Conservation (phyloP, 2,329 filamentous ascomycete genomes). For the Pseudocercospora eumusae region DNA sequence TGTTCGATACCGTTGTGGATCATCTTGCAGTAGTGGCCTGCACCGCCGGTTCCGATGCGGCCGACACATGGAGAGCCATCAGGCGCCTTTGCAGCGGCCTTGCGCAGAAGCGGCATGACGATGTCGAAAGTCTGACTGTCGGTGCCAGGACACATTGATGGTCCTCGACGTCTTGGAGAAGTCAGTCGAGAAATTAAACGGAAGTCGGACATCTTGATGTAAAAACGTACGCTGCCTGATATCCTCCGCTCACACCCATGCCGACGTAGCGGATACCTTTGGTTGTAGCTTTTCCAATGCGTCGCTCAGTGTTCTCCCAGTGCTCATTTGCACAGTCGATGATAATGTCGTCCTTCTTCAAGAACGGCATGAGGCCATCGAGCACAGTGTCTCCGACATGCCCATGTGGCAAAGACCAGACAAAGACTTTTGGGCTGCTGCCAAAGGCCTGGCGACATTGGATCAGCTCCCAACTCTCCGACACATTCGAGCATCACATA, state of each 20-base stretch:
- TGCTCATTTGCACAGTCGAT: conserved; percentile 70
- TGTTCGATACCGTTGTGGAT: conserved; percentile 74
- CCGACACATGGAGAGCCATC: conserved; percentile 62
- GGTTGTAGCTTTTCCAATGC: conserved; percentile 57
- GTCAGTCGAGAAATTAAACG: not conserved
- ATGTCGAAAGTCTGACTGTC: conserved; percentile 58
- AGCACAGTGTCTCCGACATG: conserved; percentile 52
- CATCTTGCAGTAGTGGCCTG: conserved; percentile 75
- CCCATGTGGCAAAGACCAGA: conserved; percentile 42
- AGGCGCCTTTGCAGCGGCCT: conserved; percentile 63
- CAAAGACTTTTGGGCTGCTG: conserved; percentile 41
- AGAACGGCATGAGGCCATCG: conserved; percentile 50
- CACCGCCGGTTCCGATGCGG: conserved; percentile 61
- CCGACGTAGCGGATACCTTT: conserved; percentile 67
- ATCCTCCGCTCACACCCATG: conserved; percentile 68
- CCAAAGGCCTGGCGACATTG: conserved; percentile 5
- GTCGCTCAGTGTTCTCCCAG: conserved; percentile 63
- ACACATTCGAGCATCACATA: conserved; percentile 26
- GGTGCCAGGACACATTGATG: conserved; percentile 67
- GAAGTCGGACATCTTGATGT: not conserved
- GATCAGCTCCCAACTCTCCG: not conserved
- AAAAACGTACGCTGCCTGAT: conserved; percentile 59
- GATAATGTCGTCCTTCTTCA: conserved; percentile 65
- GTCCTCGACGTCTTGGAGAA: conserved; percentile 54
- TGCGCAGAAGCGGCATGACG: conserved; percentile 62